Conservation (phyloP, 495 filamentous ascomycete genomes). For the Cercophora samala region DNA sequence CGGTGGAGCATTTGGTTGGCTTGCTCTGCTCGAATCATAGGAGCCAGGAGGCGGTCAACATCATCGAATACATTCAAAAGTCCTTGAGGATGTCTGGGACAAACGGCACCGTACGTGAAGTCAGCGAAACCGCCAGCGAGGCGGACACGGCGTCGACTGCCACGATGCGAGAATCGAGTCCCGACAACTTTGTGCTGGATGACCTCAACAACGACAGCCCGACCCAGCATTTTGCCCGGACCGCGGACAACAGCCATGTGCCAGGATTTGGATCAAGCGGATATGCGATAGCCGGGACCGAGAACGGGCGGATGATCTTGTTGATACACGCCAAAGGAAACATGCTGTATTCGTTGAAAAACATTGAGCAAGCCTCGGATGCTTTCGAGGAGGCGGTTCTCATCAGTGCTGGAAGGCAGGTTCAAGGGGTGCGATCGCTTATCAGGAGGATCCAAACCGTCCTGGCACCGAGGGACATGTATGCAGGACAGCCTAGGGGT, state of each 20-base stretch:
- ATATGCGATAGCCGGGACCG: conserved; percentile 78
- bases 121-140: conserved; percentile 25
- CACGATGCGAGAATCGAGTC: conserved; percentile 18
- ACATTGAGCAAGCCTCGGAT: conserved; percentile 76
- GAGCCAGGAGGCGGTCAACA: conserved; percentile 78
- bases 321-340: conserved; percentile 96
- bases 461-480: conserved; percentile 48
- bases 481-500: conserved; percentile 28
- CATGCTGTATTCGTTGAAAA: conserved; percentile 89
- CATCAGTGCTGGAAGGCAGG: conserved; percentile 72
- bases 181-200: conserved; percentile 26
- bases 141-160: conserved; percentile 23
- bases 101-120: conserved; percentile 16
- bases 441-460: conserved; percentile 79
- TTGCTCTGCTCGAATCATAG: conserved; percentile 79
- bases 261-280: conserved; percentile 77
- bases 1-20: conserved; percentile 91
- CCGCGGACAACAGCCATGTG: conserved; percentile 48
- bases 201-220: conserved; percentile 28
- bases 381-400: conserved; percentile 95
- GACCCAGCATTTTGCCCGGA: conserved; percentile 19
- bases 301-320: conserved; percentile 91
- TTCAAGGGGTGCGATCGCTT: conserved; percentile 70
- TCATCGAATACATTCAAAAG: conserved; percentile 85
- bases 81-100: conserved; percentile 54